These are phyloP conservation scores for Nothophytophthora sp. DNA, from an alignment of 352 stramenopile species.

Conservation along the genomic window DNA sequence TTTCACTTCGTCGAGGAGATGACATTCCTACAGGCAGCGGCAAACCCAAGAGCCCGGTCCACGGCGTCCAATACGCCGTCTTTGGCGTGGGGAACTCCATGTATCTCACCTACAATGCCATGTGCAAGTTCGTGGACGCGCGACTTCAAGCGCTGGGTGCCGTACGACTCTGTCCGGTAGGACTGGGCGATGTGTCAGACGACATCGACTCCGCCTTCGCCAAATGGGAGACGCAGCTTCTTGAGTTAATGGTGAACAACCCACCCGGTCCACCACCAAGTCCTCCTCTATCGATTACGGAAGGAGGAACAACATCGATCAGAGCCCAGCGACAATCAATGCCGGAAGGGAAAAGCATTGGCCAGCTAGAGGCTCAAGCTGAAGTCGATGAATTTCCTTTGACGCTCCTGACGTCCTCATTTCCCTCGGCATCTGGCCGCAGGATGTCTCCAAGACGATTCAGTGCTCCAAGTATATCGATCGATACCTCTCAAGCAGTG, in stretches of 20 bases:
- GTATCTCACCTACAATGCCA: constrained; percentile 96
- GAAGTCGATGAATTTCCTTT: not conserved
- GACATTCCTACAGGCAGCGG: not conserved
- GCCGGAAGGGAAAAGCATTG: not conserved
- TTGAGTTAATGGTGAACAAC: constrained; percentile 5
- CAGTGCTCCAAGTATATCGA: not conserved
- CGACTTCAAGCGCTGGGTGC: constrained; percentile 83
- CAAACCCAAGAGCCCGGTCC: constrained; percentile 18
- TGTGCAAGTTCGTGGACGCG: constrained; percentile 90
- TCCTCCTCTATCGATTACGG: too few species aligned
- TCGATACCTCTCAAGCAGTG: not conserved
- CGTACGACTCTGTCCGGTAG: constrained; percentile 61
- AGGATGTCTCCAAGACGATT: not conserved
- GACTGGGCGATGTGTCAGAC: constrained; percentile 93
- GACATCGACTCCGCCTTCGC: constrained; percentile 65
- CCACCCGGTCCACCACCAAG: constrained; percentile 4
- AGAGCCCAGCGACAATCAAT: too few species aligned
- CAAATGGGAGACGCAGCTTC: constrained; percentile 68
- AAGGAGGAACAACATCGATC: too few species aligned
- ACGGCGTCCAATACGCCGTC: constrained; percentile 86
- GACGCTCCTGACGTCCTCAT: not conserved
- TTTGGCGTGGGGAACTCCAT: constrained; percentile 96
- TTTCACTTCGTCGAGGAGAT: too few species aligned
- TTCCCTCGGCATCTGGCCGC: not conserved
- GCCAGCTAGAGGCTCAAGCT: not conserved